Base-by-base conservation (phyloP, 177 flowering plant genomes). In the Vitis hybrid region DNA sequence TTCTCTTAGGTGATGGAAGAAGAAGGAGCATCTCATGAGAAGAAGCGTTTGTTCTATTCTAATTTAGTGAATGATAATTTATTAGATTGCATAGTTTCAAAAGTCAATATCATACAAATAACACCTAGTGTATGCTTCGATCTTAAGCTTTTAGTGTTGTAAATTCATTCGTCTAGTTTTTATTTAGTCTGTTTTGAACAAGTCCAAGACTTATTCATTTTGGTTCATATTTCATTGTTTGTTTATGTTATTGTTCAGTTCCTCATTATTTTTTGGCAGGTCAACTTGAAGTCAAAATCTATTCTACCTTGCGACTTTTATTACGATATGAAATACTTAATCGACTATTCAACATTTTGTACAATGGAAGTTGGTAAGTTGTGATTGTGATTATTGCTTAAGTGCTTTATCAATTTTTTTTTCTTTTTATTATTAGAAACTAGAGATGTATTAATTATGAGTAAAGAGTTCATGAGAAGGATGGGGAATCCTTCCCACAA, bases 301-400 rank as follows among this genome's bases (percentile, higher is more conserved):
- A 68, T 75, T 67, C 80, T 81, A n/a, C 65, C 87, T 50, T 87
- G 85, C 70, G 91, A 86, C 78, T 92, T 78, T 72, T 89, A 85
- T 73, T 93, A 83, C 80, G 98, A 92, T 65, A 93, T 92, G 97
- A 88, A 92, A 71, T 93, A 93, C 71, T 87, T 82, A 48, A 77
- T 93, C 75, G 93, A 93, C 21, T 93, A 90, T 74, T 88, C 98
- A 72, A 83, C 96, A 73, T 93, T 93, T 75, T 76, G 84, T 45
- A 83, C 79, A 18, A 70, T 87, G 70, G 51, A 13, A 49, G 70
- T 56, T 39, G 83, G 98, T 91, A 75, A 74, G 86, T 70, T 19
- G 26, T 26, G 45, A 39, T 39, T 4, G 45, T 39, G 45, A 39
- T 39, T 39, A 39, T 39, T 39, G 2, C 6, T 39, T 39, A 39